Base-by-base conservation (phyloP, 805 yeast genomes). In the Wickerhamiella sergipiensis region DNA sequence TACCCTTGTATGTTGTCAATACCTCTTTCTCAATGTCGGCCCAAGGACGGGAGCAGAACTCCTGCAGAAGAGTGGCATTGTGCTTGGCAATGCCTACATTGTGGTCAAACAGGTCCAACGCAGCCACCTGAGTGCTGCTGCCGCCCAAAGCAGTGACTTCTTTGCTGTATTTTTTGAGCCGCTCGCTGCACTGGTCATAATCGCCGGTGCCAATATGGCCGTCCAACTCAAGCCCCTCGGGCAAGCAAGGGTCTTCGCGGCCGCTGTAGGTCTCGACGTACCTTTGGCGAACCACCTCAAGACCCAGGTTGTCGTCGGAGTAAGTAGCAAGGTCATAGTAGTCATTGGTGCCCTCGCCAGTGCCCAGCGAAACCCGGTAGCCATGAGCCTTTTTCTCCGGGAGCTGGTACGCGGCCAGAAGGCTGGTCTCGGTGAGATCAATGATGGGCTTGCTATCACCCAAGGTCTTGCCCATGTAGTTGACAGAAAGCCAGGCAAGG, bases 401-500 rank as follows among this genome's bases (percentile, higher is more conserved):
- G 9, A 40, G 22, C 17, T 18, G 19, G 26, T 36, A 53, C 12
- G 51, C 56, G 6, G 46, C 39, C 6, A 51, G 48, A 8, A 46
- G 17, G 8, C 52, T 46, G 18, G 46, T 43, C 18, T 47, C 21
- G 4, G 48, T 36, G 19, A 55, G 48, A 13, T 67, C 6, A 19
- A 52, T n/a, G 8, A 43, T 18, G 17, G 76, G 77, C 50, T 71
- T 75, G 33, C 69, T 60, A 46, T 70, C 73, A 5, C 59, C 55
- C 36, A 78, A 64, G 0, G 76, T 60, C 1, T 77, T 78, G 26
- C 74, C 67, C 54, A 78, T 60, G 48, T 77, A 78, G 59, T 81
- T 82, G 23, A 80, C 61, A 0, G 83, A 74, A 8, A 81, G 64
- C 87, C 87, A 82, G 1, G 82, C 80, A 56, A 78, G 79, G 12